These are phyloP conservation scores for Verticillium longisporum DNA, from an alignment of 2,329 filamentous ascomycete species.

Conservation along the genomic window DNA sequence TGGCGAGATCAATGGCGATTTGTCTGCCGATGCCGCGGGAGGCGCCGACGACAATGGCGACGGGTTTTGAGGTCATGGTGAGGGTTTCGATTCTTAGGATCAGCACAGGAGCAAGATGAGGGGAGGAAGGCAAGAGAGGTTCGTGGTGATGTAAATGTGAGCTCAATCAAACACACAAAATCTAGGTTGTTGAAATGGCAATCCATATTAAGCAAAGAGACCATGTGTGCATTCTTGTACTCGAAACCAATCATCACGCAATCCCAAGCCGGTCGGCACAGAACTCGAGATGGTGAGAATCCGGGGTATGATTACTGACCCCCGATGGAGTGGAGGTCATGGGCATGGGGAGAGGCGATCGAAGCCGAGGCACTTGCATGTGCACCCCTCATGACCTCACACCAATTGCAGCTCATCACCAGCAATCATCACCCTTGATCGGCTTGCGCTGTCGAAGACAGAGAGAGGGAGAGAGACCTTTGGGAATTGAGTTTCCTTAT, in stretches of 20 bases:
- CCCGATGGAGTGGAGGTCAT: neutral
- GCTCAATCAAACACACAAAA: too few relatives aligned
- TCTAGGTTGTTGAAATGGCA: too few relatives aligned
- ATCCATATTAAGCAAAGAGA: too few relatives aligned
- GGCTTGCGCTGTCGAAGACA: too few relatives aligned
- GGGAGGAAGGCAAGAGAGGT: too few relatives aligned
- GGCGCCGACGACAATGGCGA: constrained; percentile 68
- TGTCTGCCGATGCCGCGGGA: constrained; percentile 78
- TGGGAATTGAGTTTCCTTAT: too few relatives aligned
- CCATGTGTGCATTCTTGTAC: too few relatives aligned
- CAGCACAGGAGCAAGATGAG: too few relatives aligned
- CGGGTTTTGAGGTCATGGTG: constrained; percentile 20
- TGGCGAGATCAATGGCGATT: constrained; percentile 70
- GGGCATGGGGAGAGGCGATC: neutral
- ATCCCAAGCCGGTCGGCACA: neutral
- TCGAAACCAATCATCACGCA: neutral
- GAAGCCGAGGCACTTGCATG: neutral
- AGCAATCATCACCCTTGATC: neutral
- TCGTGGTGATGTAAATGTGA: too few relatives aligned
- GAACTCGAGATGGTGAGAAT: neutral
- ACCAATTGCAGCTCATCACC: neutral
- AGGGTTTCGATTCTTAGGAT: too few relatives aligned
- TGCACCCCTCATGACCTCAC: neutral
- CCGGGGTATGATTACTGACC: neutral
- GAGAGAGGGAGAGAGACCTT: too few relatives aligned